phyloP scores from a whole-genome alignment of 106 monocot species.

The Dactylorhiza incarnata region DNA sequence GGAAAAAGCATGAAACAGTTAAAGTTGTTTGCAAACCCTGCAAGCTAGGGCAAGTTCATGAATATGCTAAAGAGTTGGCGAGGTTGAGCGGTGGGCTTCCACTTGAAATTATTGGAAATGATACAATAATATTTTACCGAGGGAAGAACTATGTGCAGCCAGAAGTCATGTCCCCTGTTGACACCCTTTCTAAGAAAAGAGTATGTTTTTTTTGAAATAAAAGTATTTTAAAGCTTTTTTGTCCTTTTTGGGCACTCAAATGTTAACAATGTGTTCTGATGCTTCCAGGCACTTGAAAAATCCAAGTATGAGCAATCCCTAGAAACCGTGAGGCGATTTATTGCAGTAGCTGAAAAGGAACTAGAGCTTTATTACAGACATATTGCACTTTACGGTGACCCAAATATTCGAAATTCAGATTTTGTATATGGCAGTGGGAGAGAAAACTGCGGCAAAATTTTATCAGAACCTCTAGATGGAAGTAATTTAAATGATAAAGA shows the following conservation, averaged over 20 bases:
- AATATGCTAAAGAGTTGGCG: constrained; percentile 81
- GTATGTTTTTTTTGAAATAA: constrained; percentile 21
- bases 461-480: constrained; percentile 17
- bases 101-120: constrained; percentile 76
- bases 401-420: constrained; percentile 37
- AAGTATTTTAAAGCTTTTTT: background rate
- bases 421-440: constrained; percentile 22
- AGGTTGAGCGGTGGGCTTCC: constrained; percentile 86
- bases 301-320: constrained; percentile 98
- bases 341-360: constrained; percentile 87
- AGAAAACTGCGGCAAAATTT: background rate
- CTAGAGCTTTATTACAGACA: constrained; percentile 87
- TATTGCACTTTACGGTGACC: constrained; percentile 82
- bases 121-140: constrained; percentile 87
- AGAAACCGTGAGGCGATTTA: constrained; percentile 87
- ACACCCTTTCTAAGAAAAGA: constrained; percentile 94
- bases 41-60: constrained; percentile 88
- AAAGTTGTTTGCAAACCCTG: constrained; percentile 96
- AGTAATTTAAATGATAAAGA: background rate
- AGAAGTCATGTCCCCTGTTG: constrained; percentile 93
- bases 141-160: constrained; percentile 90
- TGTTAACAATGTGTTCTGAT: constrained; percentile 3
- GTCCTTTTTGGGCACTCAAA: background rate
- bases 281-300: constrained; percentile 95
- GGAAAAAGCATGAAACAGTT: constrained; percentile 99